These are phyloP conservation scores for Phytopythium mirpurense DNA, from an alignment of 352 stramenopile genomes.

Conservation along the genomic window DNA sequence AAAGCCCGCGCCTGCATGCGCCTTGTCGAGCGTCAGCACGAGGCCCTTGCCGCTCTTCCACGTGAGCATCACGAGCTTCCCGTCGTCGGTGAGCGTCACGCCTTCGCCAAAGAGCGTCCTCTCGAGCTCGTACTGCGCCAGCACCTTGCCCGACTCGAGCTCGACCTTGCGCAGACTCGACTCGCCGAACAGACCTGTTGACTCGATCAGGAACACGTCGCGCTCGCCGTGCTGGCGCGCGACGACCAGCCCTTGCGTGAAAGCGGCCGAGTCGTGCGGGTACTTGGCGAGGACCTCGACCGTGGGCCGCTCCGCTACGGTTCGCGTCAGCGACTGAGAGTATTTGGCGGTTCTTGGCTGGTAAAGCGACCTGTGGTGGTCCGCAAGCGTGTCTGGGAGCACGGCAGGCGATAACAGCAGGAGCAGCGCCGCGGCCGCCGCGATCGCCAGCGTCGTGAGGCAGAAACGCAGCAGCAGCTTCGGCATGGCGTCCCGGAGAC, in stretches of 20 bases:
- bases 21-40: slow-evolving; percentile 66
- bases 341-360: slow-evolving; percentile 16
- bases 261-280: slow-evolving; percentile 76
- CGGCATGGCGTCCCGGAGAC: slow-evolving; percentile 20
- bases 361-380: slow-evolving; percentile 1
- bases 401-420: slow-evolving; percentile 10
- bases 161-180: slow-evolving; percentile 87
- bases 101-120: slow-evolving; percentile 89
- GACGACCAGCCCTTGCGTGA: slow-evolving; percentile 84
- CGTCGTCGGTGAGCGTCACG: slow-evolving; percentile 65
- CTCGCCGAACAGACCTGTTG: slow-evolving; percentile 84
- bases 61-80: slow-evolving; percentile 88
- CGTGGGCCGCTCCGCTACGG: slow-evolving; percentile 13
- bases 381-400: neutral
- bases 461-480: slow-evolving; percentile 26
- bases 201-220: slow-evolving; percentile 89
- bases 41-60: slow-evolving; percentile 87
- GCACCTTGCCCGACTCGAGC: slow-evolving; percentile 75
- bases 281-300: slow-evolving; percentile 67
- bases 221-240: slow-evolving; percentile 22
- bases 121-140: slow-evolving; percentile 52
- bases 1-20: slow-evolving; percentile 18
- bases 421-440: slow-evolving; percentile 11
- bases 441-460: slow-evolving; percentile 23
- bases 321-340: slow-evolving; percentile 6